Conservation (phyloP, 768 basidiomycete species). For the Daedaleopsis nitida region DNA sequence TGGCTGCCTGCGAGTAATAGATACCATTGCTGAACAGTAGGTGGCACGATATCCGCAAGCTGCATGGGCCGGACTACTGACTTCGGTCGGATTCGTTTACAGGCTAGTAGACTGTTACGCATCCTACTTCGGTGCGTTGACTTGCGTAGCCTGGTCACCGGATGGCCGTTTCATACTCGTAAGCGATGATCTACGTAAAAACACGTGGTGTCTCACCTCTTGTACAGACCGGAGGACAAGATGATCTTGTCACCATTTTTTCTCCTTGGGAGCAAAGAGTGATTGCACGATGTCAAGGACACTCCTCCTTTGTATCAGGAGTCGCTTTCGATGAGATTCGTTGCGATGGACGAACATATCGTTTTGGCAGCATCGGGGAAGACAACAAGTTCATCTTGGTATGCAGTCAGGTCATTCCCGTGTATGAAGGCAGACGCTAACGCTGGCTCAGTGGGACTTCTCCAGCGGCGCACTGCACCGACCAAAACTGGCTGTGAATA, state of each 20-base stretch:
- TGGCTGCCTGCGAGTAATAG: slow-evolving; percentile 87
- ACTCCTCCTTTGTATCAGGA: slow-evolving; percentile 90
- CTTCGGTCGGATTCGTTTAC: not conserved
- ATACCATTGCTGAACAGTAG: slow-evolving; percentile 84
- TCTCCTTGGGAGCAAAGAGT: slow-evolving; percentile 94
- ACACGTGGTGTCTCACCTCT: slow-evolving; percentile 7
- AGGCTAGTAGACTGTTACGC: slow-evolving; percentile 94
- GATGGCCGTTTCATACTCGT: slow-evolving; percentile 93
- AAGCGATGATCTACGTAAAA: slow-evolving; percentile 10
- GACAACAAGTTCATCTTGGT: slow-evolving; percentile 94
- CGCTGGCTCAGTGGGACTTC: slow-evolving; percentile 82
- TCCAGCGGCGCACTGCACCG: slow-evolving; percentile 89
- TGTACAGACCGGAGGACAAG: slow-evolving; percentile 89
- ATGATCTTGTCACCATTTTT: slow-evolving; percentile 92
- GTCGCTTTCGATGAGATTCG: slow-evolving; percentile 90
- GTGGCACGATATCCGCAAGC: not conserved
- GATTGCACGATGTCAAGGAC: slow-evolving; percentile 95
- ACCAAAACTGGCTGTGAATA: slow-evolving; percentile 67
- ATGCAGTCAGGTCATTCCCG: slow-evolving; percentile 26
- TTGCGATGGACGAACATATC: slow-evolving; percentile 87
- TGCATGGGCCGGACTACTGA: too few relatives aligned
- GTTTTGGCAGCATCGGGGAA: slow-evolving; percentile 95
- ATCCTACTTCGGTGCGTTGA: slow-evolving; percentile 92
- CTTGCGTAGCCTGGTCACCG: slow-evolving; percentile 92
- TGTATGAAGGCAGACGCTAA: slow-evolving; percentile 16